Evolutionary conservation across 495 filamentous ascomycete genomes (phyloP).

Genomic region (Rhizodiscina lignyota): DNA sequence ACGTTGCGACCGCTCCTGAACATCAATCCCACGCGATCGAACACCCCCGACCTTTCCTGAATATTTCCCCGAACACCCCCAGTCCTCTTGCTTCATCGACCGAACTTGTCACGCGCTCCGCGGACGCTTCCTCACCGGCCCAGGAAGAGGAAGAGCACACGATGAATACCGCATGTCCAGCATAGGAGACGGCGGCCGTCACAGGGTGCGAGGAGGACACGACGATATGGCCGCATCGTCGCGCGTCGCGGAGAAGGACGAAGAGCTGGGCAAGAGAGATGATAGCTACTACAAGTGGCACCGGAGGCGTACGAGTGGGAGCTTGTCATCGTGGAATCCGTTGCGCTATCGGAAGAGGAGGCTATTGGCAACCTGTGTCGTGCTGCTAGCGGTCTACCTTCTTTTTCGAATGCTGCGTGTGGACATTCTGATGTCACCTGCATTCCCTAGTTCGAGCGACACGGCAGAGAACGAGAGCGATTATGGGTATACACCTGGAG

Average conservation of each 20-base stretch:
- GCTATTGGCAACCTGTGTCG: background rate
- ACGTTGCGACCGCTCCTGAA: no score
- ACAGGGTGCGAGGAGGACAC: no score
- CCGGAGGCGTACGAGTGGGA: slow-evolving; percentile 26
- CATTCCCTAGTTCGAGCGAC: background rate
- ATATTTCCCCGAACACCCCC: no score
- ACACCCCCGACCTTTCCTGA: no score
- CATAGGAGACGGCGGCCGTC: no score
- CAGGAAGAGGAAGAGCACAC: no score
- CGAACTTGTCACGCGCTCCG: no score
- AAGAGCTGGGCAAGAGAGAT: slow-evolving; percentile 39
- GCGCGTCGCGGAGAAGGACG: slow-evolving; percentile 35
- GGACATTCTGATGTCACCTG: background rate
- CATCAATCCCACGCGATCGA: no score
- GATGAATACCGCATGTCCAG: no score
- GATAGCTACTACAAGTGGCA: slow-evolving; percentile 21
- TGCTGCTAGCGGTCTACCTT: background rate
- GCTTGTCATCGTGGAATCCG: slow-evolving; percentile 19
- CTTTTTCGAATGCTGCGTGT: background rate
- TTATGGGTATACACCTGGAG: background rate
- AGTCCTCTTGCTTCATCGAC: no score
- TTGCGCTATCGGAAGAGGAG: background rate
- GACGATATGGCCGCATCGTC: no score
- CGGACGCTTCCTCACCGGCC: no score
- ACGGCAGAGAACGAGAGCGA: background rate